Conservation (phyloP, 768 basidiomycete genomes). For the Phallus indusiatus region DNA sequence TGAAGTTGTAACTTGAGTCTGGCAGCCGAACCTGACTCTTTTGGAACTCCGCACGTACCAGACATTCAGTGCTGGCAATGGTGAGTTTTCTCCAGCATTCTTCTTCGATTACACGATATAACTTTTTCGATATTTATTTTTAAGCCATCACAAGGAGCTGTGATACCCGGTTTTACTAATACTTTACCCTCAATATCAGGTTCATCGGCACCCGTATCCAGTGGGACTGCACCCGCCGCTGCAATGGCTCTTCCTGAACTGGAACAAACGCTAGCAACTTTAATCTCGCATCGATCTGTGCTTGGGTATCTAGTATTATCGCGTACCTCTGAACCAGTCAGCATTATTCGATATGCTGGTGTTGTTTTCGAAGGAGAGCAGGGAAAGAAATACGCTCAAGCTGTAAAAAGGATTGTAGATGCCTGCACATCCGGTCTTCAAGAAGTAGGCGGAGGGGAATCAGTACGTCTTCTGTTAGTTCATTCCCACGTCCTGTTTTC, state of each 20-base stretch:
- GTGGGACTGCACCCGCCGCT: neutral
- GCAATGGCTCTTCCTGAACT: constrained; percentile 56
- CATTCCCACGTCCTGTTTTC: neutral
- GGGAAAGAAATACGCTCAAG: constrained; percentile 64
- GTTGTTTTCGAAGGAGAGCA: constrained; percentile 83
- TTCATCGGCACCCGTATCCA: neutral
- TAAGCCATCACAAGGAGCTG: no score
- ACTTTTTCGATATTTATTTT: no score
- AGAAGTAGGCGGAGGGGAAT: constrained; percentile 58
- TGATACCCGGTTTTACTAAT: neutral
- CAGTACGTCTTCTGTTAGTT: constrained; percentile 31
- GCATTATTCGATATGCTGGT: constrained; percentile 78
- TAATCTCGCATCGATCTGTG: constrained; percentile 77
- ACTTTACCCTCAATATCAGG: neutral
- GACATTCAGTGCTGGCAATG: no score
- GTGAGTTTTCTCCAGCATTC: no score
- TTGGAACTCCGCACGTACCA: no score
- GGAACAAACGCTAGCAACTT: constrained; percentile 64
- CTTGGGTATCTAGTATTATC: constrained; percentile 82
- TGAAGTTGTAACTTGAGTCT: no score
- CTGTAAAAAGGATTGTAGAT: constrained; percentile 66
- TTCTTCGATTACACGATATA: no score
- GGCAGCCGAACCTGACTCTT: no score
- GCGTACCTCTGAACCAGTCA: constrained; percentile 44
- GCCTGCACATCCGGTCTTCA: constrained; percentile 70